These are phyloP conservation scores for Xylaria hypoxylon DNA, from an alignment of 2,329 filamentous ascomycete genomes.

Conservation along the genomic window DNA sequence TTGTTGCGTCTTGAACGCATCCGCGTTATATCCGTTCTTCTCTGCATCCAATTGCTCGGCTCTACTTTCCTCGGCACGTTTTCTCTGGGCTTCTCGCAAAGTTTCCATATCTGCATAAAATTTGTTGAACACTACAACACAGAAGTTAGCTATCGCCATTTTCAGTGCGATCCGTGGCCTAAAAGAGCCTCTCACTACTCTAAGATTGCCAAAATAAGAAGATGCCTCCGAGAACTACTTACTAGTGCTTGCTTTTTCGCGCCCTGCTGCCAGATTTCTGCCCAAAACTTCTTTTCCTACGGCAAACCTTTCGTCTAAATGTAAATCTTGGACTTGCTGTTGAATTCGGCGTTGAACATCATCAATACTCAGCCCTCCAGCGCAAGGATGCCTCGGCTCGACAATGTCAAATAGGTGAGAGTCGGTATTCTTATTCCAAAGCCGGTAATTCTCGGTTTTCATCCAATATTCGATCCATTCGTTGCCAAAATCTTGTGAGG, in stretches of 20 bases:
- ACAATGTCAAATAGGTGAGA: constrained; percentile 93
- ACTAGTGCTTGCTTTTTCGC: constrained; percentile 83
- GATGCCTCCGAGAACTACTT: constrained; percentile 6
- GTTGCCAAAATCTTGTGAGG: constrained; percentile 81
- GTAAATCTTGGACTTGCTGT: constrained; percentile 92
- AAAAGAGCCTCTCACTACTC: background rate
- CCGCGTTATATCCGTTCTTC: constrained; percentile 49
- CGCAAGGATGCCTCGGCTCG: constrained; percentile 91
- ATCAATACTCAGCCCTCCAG: constrained; percentile 91
- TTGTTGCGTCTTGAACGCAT: constrained; percentile 59
- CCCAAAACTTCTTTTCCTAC: constrained; percentile 86
- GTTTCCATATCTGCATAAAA: constrained; percentile 91
- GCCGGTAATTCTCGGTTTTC: constrained; percentile 87
- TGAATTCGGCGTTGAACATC: constrained; percentile 91
- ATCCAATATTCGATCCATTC: constrained; percentile 92
- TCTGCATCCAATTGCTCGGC: constrained; percentile 43
- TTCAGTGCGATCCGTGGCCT: background rate
- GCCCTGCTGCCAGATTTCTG: constrained; percentile 88
- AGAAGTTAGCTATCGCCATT: constrained; percentile 10
- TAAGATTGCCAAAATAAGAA: background rate
- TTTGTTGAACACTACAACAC: constrained; percentile 74
- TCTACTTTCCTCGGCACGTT: constrained; percentile 67
- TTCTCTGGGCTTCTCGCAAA: constrained; percentile 78
- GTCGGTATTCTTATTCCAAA: constrained; percentile 86
- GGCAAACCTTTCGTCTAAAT: constrained; percentile 89